Base-by-base conservation (phyloP, 1,284 basidiomycete species). In the Microbotryum violaceum region DNA sequence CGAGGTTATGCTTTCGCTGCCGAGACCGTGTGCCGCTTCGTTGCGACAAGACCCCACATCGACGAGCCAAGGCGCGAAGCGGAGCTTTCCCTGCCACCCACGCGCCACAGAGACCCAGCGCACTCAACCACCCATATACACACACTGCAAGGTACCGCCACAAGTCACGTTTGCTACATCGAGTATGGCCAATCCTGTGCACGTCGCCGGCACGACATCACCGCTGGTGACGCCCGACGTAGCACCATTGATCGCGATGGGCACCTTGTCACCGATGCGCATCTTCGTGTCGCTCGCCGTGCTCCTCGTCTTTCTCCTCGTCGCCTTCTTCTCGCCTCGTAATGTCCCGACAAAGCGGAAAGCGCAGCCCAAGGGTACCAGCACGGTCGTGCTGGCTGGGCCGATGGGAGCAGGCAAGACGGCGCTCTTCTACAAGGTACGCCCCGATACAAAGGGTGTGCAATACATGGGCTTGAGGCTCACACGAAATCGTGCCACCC, bases 361-460 rank as follows among this genome's bases (percentile, higher is more conserved):
- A 20, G 27, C 16, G 7, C 16, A 18, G 9, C 8, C 42, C 31
- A 60, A 54, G 25, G 45, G 33, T 23, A 53, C 53, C 18, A 48
- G 21, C 16, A 63, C 65, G 3, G 61, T 70, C 3, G 50, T 71
- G 7, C 61, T 71, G 12, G 60, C 59, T 2, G 70, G 70, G 1
- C 70, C 70, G 16, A 53, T 67, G 44, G 68, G 63, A 16, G 58
- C 60, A 16, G 70, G 70, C 4, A 71, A 71, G 63, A 71, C 70
- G 42, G 65, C 64, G 6, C 45, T 71, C 33, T 68, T 70, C 57
- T 62, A 65, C 1, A 65, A 57, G 54, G 70, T 70, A 37, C 46
- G 69, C 47, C n/a, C 12, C 8, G 20, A 3, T 7, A 31, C 8
- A 18, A 10, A 27, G 60, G 42, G 16, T 18, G 42, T 3, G 31